Percentiles rank a stretch among this genome's conserved stretches.
Evolutionary conservation across 2,329 filamentous ascomycete genomes (phyloP).

Genomic region (Scorias spongiosa): DNA sequence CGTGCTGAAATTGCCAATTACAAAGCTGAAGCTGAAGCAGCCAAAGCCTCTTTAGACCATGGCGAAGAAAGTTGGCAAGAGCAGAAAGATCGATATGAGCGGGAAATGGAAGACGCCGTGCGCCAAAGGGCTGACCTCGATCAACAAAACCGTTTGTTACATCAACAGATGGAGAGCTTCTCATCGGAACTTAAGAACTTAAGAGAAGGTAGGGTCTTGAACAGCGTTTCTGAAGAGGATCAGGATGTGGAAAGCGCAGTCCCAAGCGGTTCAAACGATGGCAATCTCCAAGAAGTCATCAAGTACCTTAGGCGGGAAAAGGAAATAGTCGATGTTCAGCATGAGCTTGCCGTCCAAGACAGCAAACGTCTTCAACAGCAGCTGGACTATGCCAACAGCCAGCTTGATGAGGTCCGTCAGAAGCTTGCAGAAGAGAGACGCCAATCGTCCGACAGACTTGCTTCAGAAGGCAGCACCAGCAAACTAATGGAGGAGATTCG

Average conservation of each 20-base stretch:
- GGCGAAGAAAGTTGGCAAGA: constrained; percentile 83
- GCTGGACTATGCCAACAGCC: constrained; percentile 68
- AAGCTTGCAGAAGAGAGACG: constrained; percentile 84
- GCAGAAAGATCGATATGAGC: constrained; percentile 63
- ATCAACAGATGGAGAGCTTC: constrained; percentile 75
- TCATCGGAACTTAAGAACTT: constrained; percentile 58
- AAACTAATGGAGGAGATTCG: constrained; percentile 90
- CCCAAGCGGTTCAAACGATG: constrained; percentile 31
- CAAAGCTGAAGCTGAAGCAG: constrained; percentile 71
- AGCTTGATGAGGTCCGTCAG: constrained; percentile 76
- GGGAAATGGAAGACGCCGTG: constrained; percentile 66
- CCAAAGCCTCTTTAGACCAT: constrained; percentile 61
- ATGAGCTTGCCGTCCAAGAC: constrained; percentile 78
- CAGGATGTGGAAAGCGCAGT: constrained; percentile 19
- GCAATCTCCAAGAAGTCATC: constrained; percentile 79
- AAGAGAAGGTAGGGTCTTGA: constrained; percentile 53
- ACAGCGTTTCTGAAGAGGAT: constrained; percentile 37
- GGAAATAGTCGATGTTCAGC: constrained; percentile 94
- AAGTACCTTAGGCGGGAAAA: constrained; percentile 87
- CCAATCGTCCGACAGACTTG: constrained; percentile 55
- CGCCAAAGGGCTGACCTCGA: constrained; percentile 69
- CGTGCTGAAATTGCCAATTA: constrained; percentile 63
- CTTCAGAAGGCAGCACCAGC: constrained; percentile 63
- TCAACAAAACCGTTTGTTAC: constrained; percentile 78
- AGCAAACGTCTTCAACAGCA: constrained; percentile 79